Percentiles rank a stretch among this genome's conserved stretches.
These are phyloP conservation scores for Bryum argenteum DNA, from an alignment of 225 moss, liverwort and hornwort genomes.

Conservation along the genomic window DNA sequence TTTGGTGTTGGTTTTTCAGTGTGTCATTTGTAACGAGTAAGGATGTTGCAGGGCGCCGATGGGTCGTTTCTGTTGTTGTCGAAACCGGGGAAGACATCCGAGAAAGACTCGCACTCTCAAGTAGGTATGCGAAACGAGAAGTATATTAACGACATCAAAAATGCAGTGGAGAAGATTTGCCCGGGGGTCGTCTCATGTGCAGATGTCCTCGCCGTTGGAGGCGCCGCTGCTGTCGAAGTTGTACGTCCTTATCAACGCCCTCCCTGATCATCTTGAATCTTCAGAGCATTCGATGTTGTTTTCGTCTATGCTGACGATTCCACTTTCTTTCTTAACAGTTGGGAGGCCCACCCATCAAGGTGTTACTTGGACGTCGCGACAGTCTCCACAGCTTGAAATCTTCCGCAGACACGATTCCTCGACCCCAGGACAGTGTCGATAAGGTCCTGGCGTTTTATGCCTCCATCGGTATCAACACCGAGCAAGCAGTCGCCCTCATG, in stretches of 20 bases:
- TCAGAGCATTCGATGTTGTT: neutral
- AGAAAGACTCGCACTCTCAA: slow-evolving; percentile 51
- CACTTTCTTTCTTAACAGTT: slow-evolving; percentile 32
- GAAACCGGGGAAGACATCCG: slow-evolving; percentile 40
- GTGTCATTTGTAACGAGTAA: neutral
- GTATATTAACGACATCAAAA: slow-evolving; percentile 50
- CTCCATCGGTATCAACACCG: slow-evolving; percentile 37
- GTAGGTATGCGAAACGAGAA: slow-evolving; percentile 69
- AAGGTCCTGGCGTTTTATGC: slow-evolving; percentile 33
- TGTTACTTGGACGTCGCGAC: slow-evolving; percentile 51
- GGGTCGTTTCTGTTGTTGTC: slow-evolving; percentile 58
- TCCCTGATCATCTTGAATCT: neutral
- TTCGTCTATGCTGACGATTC: neutral
- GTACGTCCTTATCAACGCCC: slow-evolving; percentile 15
- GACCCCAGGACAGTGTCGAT: slow-evolving; percentile 31
- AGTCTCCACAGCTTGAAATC: slow-evolving; percentile 47
- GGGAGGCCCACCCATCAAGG: slow-evolving; percentile 50
- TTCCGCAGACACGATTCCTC: slow-evolving; percentile 50
- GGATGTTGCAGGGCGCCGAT: slow-evolving; percentile 52
- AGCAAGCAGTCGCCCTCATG: slow-evolving; percentile 55
- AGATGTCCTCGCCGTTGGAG: slow-evolving; percentile 64
- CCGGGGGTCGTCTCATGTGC: slow-evolving; percentile 65
- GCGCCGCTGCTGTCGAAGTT: slow-evolving; percentile 47
- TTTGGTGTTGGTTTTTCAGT: too few relatives aligned
- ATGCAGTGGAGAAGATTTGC: slow-evolving; percentile 50